Base-by-base conservation (phyloP, 2,329 filamentous ascomycete species). In the Alternaria postmessia region DNA sequence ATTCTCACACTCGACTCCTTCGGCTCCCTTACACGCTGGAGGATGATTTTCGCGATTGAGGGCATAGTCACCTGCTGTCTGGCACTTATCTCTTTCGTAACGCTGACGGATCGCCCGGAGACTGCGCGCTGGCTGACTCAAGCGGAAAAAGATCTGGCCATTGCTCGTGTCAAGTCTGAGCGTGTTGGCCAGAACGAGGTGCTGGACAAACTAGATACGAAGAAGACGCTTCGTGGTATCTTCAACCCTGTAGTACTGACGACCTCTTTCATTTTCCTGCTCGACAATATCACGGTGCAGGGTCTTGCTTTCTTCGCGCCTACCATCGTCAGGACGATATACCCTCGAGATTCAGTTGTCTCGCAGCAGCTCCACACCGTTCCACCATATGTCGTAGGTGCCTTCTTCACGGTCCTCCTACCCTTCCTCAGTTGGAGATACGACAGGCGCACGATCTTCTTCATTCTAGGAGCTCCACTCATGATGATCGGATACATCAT, bases 1-100 rank as follows among this genome's bases (percentile, higher is more conserved):
- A 92, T 92, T 63, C 81, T 91, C 20, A 87, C 79, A 2, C 81
- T 92, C 1, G 78, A 85, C 54, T 75, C 81, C 59, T 87, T 91
- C 62, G 88, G 87, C 7, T 73, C 80, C 4, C 76, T 91, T 0
- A 79, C 78, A 24, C 78, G 76, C 5, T 92, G 89, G 89, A 81
- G 88, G 7, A 90, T 91, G 88, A 90, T 91, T 52, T 91, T 91
- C 55, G 85, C 83, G 4, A 87, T 91, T n/a, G 89, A 91, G 72
- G 89, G 89, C 20, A 86, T 91, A 67, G 85, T 90, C 64, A 88
- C 86, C 1, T 81, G 80, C 61, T 81, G 82, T 0, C 75, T 91
- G 0, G 82, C 84, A 0, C n/a, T 91, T 2, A 80, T 91, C 36
- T 78, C 85, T 1, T 90, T 91, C 72, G 65, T 88, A 67, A 89